Percentiles rank a stretch among this genome's conserved stretches.
Conservation (phyloP, 495 filamentous ascomycete species). For the Trichoderma reesei region DNA sequence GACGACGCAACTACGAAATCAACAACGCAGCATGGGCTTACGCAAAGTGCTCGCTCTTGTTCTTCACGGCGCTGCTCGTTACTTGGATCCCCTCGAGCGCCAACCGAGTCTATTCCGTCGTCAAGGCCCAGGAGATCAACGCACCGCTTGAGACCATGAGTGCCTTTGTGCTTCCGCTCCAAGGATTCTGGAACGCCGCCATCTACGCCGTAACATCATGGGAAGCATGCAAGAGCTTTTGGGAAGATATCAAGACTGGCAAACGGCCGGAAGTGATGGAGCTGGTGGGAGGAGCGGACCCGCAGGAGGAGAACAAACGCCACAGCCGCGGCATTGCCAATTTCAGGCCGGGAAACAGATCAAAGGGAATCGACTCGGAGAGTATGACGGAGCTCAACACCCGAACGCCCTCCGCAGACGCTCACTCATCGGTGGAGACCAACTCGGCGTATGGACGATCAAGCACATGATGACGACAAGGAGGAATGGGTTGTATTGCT, state of each 20-base stretch:
- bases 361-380: conserved; percentile 18
- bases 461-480: background rate
- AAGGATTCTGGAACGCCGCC: conserved; percentile 80
- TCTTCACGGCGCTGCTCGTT: conserved; percentile 70
- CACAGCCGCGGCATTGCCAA: background rate
- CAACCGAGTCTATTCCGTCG: conserved; percentile 65
- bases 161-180: conserved; percentile 68
- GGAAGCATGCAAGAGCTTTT: conserved; percentile 34
- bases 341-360: conserved; percentile 12
- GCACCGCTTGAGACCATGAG: conserved; percentile 59
- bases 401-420: conserved; percentile 12
- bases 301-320: background rate
- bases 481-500: background rate
- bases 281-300: conserved; percentile 13
- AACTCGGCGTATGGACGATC: background rate
- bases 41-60: conserved; percentile 74
- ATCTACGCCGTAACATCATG: conserved; percentile 65
- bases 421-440: background rate
- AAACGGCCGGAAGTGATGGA: conserved; percentile 16
- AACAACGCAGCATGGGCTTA: conserved; percentile 64
- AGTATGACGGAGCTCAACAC: conserved; percentile 35
- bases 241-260: conserved; percentile 16
- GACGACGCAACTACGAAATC: conserved; percentile 23
- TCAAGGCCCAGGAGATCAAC: conserved; percentile 40
- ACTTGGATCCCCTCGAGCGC: conserved; percentile 81